A percentile compares a stretch with the other conserved stretches of the same genome.
phyloP scores from a whole-genome alignment of 2,329 filamentous ascomycete genomes.

The Aureobasidium uvarum region DNA sequence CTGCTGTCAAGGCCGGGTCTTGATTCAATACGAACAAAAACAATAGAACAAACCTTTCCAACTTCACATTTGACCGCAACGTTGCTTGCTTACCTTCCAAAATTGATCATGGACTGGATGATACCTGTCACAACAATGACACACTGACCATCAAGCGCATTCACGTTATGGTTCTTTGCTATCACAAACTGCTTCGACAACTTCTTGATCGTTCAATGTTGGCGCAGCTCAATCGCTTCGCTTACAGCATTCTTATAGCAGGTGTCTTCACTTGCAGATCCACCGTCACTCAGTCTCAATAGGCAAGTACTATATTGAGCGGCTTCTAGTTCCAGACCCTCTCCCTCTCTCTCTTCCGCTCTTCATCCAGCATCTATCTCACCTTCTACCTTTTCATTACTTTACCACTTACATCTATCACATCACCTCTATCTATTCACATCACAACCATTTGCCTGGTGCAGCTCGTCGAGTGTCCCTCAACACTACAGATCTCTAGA shows the following conservation, averaged over 20 bases:
- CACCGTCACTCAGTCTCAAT: background rate
- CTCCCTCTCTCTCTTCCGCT: background rate
- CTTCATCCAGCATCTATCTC: background rate
- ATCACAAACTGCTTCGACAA: too few species aligned
- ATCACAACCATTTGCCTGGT: background rate
- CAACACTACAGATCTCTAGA: background rate
- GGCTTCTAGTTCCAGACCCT: background rate
- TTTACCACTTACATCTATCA: background rate
- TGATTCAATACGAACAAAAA: constrained; percentile 12
- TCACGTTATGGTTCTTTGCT: too few species aligned
- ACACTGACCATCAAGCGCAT: too few species aligned
- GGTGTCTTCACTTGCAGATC: background rate
- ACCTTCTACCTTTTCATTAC: background rate
- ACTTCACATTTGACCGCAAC: background rate
- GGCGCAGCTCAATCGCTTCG: too few species aligned
- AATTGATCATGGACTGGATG: background rate
- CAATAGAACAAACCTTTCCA: background rate
- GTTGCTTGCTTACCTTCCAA: background rate
- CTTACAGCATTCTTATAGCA: too few species aligned
- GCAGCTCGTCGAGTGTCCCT: background rate
- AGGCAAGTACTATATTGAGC: background rate
- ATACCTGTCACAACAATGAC: too few species aligned
- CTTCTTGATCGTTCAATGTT: too few species aligned
- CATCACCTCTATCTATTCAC: background rate
- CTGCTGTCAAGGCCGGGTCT: constrained; percentile 24